Evolutionary conservation across 1,139 yeast species (phyloP).

Genomic region (Suhomyces anneliseae): DNA sequence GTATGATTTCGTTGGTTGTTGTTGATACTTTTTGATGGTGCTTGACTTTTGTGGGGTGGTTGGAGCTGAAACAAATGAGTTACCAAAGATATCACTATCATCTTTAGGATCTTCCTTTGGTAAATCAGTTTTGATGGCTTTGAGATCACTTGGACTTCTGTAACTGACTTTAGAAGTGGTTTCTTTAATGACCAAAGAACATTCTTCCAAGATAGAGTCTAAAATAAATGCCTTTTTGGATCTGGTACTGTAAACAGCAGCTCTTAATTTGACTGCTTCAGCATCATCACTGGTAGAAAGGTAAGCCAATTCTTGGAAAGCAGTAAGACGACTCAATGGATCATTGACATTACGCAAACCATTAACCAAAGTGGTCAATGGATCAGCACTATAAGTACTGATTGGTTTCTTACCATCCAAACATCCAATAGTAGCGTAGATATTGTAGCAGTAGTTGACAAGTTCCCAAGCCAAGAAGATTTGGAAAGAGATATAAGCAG

Average conservation of each 20-base stretch:
- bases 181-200: constrained; percentile 52
- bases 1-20: constrained; percentile 1
- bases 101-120: constrained; percentile 12
- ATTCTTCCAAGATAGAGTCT: constrained; percentile 60
- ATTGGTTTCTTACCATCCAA: constrained; percentile 70
- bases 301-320: constrained; percentile 73
- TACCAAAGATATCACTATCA: constrained; percentile 35
- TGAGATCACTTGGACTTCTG: constrained; percentile 33
- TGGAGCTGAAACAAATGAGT: constrained; percentile 16
- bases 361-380: constrained; percentile 68
- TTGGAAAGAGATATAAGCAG: constrained; percentile 41
- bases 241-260: constrained; percentile 53
- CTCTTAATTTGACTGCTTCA: constrained; percentile 46
- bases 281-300: constrained; percentile 51
- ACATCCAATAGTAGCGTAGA: constrained; percentile 83
- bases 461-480: constrained; percentile 57
- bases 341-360: constrained; percentile 56
- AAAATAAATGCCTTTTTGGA: constrained; percentile 50
- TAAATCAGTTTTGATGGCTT: constrained; percentile 23
- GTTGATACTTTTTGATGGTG: constrained; percentile 2
- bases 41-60: constrained; percentile 6
- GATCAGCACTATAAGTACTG: constrained; percentile 67
- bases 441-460: constrained; percentile 61
- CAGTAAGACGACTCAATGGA: constrained; percentile 60
- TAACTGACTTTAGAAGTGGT: constrained; percentile 44